Conservation (phyloP, 176 grass and related monocot species). For the Bromus sterilis region DNA sequence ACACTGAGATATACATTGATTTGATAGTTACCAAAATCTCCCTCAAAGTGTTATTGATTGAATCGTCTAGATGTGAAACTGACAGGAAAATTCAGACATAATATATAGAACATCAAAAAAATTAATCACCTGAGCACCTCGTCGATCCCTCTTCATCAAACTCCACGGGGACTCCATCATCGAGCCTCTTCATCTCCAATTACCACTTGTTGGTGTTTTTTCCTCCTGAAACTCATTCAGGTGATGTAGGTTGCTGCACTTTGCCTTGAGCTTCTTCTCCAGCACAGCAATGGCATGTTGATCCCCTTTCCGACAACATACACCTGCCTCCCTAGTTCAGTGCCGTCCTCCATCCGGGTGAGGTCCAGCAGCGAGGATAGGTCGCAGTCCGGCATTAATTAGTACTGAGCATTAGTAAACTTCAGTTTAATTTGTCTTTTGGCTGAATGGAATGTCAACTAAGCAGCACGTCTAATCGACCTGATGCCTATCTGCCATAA, state of each 20-base stretch:
- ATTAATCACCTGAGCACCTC: conserved; percentile 32
- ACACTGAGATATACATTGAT: too few species aligned
- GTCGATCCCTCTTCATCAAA: conserved; percentile 59
- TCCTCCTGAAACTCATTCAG: conserved; percentile 58
- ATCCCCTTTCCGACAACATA: too few species aligned
- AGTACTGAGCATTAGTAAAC: too few species aligned
- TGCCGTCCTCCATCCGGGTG: too few species aligned
- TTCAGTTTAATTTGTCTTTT: not conserved
- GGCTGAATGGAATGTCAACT: not conserved
- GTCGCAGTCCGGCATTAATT: too few species aligned
- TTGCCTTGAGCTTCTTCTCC: conserved; percentile 52
- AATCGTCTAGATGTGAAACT: not conserved
- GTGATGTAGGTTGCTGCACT: conserved; percentile 25
- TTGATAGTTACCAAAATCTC: not conserved
- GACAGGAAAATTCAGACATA: conserved; percentile 6
- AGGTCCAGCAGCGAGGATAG: too few species aligned
- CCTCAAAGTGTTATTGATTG: not conserved
- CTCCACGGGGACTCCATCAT: conserved; percentile 61
- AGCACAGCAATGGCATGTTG: too few species aligned
- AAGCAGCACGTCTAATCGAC: not conserved
- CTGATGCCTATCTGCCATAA: not conserved
- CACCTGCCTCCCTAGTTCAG: too few species aligned
- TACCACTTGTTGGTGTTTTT: too few species aligned
- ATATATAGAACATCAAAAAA: not conserved
- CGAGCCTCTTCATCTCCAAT: conserved; percentile 66